These are phyloP conservation scores for Arthrobotrys iridis DNA, from an alignment of 2,329 filamentous ascomycete species.

Conservation along the genomic window DNA sequence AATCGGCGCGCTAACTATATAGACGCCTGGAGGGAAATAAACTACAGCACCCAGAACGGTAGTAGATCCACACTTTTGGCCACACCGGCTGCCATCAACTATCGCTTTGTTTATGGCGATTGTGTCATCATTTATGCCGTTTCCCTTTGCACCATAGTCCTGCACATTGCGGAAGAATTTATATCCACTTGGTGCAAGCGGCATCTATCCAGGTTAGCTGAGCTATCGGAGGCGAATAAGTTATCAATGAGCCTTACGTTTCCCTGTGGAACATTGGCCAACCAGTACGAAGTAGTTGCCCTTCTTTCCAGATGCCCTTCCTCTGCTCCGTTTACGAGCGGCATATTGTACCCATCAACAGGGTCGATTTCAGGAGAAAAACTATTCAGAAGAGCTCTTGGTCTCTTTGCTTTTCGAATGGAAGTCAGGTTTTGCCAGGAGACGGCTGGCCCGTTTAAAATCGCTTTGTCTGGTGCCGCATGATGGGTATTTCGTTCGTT, in stretches of 20 bases:
- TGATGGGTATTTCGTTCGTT: constrained; percentile 8
- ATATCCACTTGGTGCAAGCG: constrained; percentile 21
- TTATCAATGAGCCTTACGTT: neutral
- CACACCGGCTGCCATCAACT: constrained; percentile 78
- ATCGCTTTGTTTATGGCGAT: constrained; percentile 87
- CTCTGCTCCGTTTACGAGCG: neutral
- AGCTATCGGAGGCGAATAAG: neutral
- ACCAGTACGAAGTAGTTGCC: constrained; percentile 1
- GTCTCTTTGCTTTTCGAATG: neutral
- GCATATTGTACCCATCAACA: neutral
- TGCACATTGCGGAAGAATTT: constrained; percentile 66
- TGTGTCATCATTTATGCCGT: constrained; percentile 81
- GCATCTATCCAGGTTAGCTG: neutral
- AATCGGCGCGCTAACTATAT: constrained; percentile 66
- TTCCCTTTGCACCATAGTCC: constrained; percentile 60
- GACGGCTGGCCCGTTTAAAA: neutral
- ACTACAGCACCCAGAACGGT: constrained; percentile 56
- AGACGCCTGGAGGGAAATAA: constrained; percentile 58
- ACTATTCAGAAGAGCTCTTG: neutral
- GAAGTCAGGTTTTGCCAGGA: constrained; percentile 8
- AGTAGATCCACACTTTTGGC: constrained; percentile 69
- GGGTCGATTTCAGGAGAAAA: neutral
- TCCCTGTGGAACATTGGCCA: constrained; percentile 2
- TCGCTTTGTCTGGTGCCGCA: neutral
- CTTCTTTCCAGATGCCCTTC: neutral